Conservation (phyloP, 2,329 filamentous ascomycete species). For the Tolypocladium capitatum region DNA sequence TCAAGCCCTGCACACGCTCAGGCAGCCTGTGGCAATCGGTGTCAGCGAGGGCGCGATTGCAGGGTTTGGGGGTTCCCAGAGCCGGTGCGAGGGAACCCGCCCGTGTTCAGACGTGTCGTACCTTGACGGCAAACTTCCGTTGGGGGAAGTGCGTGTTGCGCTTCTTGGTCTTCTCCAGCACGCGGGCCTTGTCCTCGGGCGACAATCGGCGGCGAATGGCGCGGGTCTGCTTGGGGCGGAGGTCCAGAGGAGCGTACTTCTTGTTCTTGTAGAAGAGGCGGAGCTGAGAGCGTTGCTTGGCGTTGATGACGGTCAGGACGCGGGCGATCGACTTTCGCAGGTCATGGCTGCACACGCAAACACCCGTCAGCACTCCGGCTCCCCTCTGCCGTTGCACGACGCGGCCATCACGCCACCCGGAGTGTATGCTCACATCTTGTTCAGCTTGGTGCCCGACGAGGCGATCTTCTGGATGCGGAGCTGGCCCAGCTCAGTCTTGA, state of each 20-base stretch:
- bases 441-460: slow-evolving; percentile 90
- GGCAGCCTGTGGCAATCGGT: slow-evolving; percentile 1
- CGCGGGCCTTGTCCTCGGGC: slow-evolving; percentile 73
- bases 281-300: slow-evolving; percentile 96
- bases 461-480: slow-evolving; percentile 98
- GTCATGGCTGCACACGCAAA: slow-evolving; percentile 59
- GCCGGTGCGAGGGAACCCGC: neutral
- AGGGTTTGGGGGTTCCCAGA: neutral
- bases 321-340: slow-evolving; percentile 99
- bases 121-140: slow-evolving; percentile 99
- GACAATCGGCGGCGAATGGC: slow-evolving; percentile 93
- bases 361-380: slow-evolving; percentile 9
- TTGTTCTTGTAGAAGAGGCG: slow-evolving; percentile 99
- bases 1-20: slow-evolving; percentile 5
- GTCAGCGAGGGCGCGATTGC: neutral
- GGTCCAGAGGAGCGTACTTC: slow-evolving; percentile 98
- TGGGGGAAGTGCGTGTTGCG: slow-evolving; percentile 90
- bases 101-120: slow-evolving; percentile 23
- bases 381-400: neutral
- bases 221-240: slow-evolving; percentile 95
- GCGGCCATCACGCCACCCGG: slow-evolving; percentile 1
- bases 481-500: slow-evolving; percentile 93
- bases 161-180: slow-evolving; percentile 95
- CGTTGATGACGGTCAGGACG: slow-evolving; percentile 98
- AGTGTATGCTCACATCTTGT: slow-evolving; percentile 66